Conservation (phyloP, 352 stramenopile species). For the Globisporangium alternatum region DNA sequence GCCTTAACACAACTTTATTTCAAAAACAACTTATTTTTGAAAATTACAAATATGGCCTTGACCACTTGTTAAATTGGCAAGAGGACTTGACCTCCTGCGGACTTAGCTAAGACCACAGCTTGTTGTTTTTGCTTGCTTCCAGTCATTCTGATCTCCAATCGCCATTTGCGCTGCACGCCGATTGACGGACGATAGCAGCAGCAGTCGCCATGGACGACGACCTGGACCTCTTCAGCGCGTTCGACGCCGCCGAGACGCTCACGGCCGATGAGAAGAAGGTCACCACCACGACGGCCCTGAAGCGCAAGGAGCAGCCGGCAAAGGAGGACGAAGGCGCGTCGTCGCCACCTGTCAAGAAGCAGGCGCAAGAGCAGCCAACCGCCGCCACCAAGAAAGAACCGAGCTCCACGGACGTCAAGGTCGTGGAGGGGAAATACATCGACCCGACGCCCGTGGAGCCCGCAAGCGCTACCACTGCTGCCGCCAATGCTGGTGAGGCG, state of each 20-base stretch:
- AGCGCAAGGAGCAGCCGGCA: slow-evolving; percentile 42
- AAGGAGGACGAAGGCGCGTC: slow-evolving; percentile 29
- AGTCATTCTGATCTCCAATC: neutral
- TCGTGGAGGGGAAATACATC: slow-evolving; percentile 74
- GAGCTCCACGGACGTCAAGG: slow-evolving; percentile 48
- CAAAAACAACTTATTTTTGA: too few species aligned
- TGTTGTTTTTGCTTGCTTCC: neutral
- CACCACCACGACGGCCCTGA: slow-evolving; percentile 23
- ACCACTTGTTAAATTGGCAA: too few species aligned
- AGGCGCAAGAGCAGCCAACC: slow-evolving; percentile 20
- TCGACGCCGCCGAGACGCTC: slow-evolving; percentile 84
- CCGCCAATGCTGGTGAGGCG: slow-evolving; percentile 7
- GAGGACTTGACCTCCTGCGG: too few species aligned
- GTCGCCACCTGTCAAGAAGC: slow-evolving; percentile 55
- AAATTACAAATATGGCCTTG: too few species aligned
- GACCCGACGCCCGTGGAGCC: slow-evolving; percentile 50
- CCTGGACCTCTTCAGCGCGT: slow-evolving; percentile 93
- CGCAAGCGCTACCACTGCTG: slow-evolving; percentile 2
- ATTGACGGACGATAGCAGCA: neutral
- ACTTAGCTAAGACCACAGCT: too few species aligned
- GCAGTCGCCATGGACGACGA: slow-evolving; percentile 63
- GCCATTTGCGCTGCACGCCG: neutral
- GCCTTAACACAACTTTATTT: too few species aligned
- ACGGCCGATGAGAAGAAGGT: slow-evolving; percentile 48
- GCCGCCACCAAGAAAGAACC: slow-evolving; percentile 9